These are phyloP conservation scores for Taphrina pruni DNA, from an alignment of 1,139 yeast genomes.

Conservation along the genomic window DNA sequence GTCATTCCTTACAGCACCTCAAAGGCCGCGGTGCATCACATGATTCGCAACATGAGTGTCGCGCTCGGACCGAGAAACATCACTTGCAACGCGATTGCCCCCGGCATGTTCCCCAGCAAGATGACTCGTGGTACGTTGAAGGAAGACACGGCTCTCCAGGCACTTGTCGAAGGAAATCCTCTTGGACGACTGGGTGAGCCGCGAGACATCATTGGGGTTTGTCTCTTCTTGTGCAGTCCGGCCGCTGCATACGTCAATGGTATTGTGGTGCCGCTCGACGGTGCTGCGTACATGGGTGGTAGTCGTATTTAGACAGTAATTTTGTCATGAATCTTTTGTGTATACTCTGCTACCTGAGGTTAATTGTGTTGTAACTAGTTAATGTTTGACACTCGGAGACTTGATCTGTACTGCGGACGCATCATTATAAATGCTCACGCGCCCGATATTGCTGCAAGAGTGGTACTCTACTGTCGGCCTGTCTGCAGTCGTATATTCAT, in stretches of 20 bases:
- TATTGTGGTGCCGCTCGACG: constrained; percentile 71
- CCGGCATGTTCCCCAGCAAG: constrained; percentile 79
- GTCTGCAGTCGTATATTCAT: too few species aligned
- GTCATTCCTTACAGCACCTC: constrained; percentile 70
- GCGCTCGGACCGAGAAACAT: constrained; percentile 71
- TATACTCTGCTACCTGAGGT: too few species aligned
- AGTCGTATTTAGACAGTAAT: constrained; percentile 3
- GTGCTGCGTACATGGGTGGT: constrained; percentile 53
- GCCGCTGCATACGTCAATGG: constrained; percentile 73
- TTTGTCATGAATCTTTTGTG: too few species aligned
- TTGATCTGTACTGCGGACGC: too few species aligned
- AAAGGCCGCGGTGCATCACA: constrained; percentile 76
- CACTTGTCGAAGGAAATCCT: constrained; percentile 62
- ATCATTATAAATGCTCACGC: too few species aligned
- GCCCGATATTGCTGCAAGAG: too few species aligned
- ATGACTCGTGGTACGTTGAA: constrained; percentile 67
- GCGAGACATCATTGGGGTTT: constrained; percentile 65
- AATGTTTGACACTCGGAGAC: too few species aligned
- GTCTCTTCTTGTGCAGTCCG: constrained; percentile 64
- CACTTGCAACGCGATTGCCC: constrained; percentile 73
- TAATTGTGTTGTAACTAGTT: too few species aligned
- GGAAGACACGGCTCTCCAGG: constrained; percentile 59
- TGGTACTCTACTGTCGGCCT: too few species aligned
- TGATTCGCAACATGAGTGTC: constrained; percentile 71
- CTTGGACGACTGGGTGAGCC: constrained; percentile 67